phyloP scores from a whole-genome alignment of 192 early-diverging fungal genomes.

The Coemansia umbellata region DNA sequence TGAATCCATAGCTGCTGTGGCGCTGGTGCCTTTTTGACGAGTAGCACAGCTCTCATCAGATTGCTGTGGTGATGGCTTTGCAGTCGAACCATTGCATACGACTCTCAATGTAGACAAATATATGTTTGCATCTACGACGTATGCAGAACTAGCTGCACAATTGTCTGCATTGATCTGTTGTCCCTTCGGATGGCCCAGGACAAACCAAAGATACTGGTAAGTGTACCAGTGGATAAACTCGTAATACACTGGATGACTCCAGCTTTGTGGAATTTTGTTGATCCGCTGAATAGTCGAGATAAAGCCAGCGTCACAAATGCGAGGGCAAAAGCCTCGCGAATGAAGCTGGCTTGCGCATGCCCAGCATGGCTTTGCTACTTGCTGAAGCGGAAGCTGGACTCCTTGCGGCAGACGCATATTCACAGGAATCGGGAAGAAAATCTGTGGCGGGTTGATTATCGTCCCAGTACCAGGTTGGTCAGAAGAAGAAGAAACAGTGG shows the following conservation, averaged over 20 bases:
- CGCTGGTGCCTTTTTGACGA: too few relatives aligned
- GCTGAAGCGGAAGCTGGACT: slow-evolving; percentile 13
- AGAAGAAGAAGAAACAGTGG: too few relatives aligned
- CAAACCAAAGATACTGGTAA: slow-evolving; percentile 41
- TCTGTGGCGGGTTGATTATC: too few relatives aligned
- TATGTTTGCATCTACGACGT: not conserved
- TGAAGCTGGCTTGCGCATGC: not conserved
- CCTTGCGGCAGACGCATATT: slow-evolving; percentile 14
- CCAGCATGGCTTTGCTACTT: not conserved
- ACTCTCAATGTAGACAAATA: too few relatives aligned
- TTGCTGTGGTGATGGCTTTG: not conserved
- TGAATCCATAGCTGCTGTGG: too few relatives aligned
- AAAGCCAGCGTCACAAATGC: slow-evolving; percentile 11
- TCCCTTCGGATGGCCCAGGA: slow-evolving; percentile 8
- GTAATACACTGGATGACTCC: slow-evolving; percentile 11
- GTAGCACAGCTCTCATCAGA: too few relatives aligned
- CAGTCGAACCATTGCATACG: too few relatives aligned
- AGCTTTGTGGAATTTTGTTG: slow-evolving; percentile 5
- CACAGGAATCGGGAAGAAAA: slow-evolving; percentile 22
- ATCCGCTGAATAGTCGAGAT: not conserved
- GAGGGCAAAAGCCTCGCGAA: slow-evolving; percentile 7
- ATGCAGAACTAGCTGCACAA: not conserved
- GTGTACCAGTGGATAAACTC: slow-evolving; percentile 33
- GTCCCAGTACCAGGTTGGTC: too few relatives aligned
- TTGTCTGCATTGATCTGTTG: not conserved